Evolutionary conservation across 495 filamentous ascomycete genomes (phyloP), one percentile per base, ranked within the genome.

Genomic region (Talaromyces liani): DNA sequence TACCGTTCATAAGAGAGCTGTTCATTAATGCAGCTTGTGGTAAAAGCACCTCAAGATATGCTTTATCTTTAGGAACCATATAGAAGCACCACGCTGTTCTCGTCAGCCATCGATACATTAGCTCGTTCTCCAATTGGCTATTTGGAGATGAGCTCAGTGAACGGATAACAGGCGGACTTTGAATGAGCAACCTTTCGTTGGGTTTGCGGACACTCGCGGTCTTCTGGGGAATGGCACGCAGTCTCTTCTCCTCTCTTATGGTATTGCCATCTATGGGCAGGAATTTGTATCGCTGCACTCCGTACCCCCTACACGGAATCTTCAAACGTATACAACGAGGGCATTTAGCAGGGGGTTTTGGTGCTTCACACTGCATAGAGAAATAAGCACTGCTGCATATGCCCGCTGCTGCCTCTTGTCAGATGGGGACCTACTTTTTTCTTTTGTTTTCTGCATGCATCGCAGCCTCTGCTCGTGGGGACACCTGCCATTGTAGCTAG

Each of bases 391-490:
- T 2, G 22, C 54, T 12, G 54, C n/a, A 27, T 27, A 27, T 27
- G 27, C 27, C 27, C 27, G 27, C 27, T 27, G 27, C n/a, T 18
- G 41, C 3, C 41, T 47, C n/a, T 14, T 47, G 41, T 47, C 14
- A n/a, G 41, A 18, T 18, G 41, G 20, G 8, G 16, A 56, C 56
- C n/a, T 36, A 20, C 31, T 34, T 22, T 59, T 36, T 58, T 58
- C 56, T 58, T 58, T 20, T 58, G 56, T 34, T 20, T 36, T 36
- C n/a, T 36, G 56, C 56, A 58, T 16, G 29, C 29, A 58, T 58
- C 29, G 56, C 56, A 58, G 56, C 56, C 29, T 34, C 25, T 58
- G n/a, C 29, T 39, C 4, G 2, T 39, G 25, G 56, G 56, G 2
- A 22, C 56, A 27, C 56, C 56, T 59, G 31, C 31, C 56, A 59